Conservation (phyloP, 1,139 yeast species). For the Kurtzmaniella quercitrusa region DNA sequence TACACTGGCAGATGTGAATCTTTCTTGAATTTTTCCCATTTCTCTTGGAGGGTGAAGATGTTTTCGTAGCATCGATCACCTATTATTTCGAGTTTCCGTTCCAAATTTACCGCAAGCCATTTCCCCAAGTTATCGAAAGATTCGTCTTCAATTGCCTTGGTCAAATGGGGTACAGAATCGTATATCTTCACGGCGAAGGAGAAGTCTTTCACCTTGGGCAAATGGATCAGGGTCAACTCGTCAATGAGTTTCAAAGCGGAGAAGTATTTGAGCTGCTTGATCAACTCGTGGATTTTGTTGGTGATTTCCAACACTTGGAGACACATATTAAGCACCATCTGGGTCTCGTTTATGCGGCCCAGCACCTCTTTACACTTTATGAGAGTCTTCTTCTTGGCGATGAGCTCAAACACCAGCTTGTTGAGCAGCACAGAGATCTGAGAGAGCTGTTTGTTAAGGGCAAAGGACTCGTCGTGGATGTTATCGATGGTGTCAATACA, state of each 20-base stretch:
- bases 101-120: conserved; percentile 64
- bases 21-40: conserved; percentile 48
- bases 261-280: conserved; percentile 71
- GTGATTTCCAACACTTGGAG: conserved; percentile 82
- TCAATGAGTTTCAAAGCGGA: conserved; percentile 83
- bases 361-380: conserved; percentile 56
- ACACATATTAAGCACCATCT: conserved; percentile 59
- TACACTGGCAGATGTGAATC: conserved; percentile 33
- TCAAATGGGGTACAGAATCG: conserved; percentile 73
- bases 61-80: conserved; percentile 59
- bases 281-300: conserved; percentile 79
- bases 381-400: conserved; percentile 52
- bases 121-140: conserved; percentile 69
- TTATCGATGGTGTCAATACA: conserved; percentile 53
- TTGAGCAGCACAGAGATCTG: conserved; percentile 51
- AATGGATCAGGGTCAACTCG: conserved; percentile 61
- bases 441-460: conserved; percentile 48
- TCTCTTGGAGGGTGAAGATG: conserved; percentile 48
- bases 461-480: conserved; percentile 52
- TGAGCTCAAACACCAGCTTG: conserved; percentile 60
- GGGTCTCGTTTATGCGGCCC: conserved; percentile 60
- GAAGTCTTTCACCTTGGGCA: conserved; percentile 68
- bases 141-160: conserved; percentile 72
- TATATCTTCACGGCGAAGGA: conserved; percentile 72
- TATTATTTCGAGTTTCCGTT: conserved; percentile 54